A percentile compares a stretch with the other conserved stretches of the same genome.
These are phyloP conservation scores for Boletus subcaerulescens DNA, from an alignment of 768 basidiomycete genomes.

Conservation along the genomic window DNA sequence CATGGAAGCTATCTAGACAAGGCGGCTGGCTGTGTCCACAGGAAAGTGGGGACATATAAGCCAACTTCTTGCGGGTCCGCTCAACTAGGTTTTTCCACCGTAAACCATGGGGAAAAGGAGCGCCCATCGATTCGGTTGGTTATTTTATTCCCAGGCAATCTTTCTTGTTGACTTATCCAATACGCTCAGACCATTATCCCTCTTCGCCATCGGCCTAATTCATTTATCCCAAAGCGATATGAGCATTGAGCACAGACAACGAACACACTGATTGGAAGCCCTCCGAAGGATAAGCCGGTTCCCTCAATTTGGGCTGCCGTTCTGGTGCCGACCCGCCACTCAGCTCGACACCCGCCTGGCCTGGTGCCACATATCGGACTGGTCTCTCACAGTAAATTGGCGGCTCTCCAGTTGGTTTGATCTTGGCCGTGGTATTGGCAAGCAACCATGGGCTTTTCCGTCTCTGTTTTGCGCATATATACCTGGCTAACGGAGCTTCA, in stretches of 20 bases:
- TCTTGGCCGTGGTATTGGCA: not conserved
- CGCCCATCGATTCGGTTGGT: not conserved
- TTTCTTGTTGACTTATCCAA: not conserved
- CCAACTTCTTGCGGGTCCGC: not conserved
- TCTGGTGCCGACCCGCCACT: not conserved
- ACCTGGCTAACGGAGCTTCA: too few species aligned
- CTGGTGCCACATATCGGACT: not conserved
- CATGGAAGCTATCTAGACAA: not conserved
- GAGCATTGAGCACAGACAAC: not conserved
- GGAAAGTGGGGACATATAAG: not conserved
- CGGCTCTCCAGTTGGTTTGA: not conserved
- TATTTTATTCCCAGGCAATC: constrained; percentile 3
- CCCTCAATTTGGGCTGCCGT: not conserved
- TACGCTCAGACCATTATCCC: not conserved
- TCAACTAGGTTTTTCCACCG: not conserved
- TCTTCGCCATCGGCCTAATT: not conserved
- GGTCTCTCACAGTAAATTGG: not conserved
- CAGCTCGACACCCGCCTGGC: not conserved
- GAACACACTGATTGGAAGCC: not conserved
- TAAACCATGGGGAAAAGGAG: not conserved
- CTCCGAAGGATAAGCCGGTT: not conserved
- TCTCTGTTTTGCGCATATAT: not conserved
- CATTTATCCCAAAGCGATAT: not conserved
- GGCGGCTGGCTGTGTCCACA: not conserved
- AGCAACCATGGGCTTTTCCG: not conserved